phyloP scores from a whole-genome alignment of 2,329 filamentous ascomycete genomes.

The Pseudocercospora fijiensis region DNA sequence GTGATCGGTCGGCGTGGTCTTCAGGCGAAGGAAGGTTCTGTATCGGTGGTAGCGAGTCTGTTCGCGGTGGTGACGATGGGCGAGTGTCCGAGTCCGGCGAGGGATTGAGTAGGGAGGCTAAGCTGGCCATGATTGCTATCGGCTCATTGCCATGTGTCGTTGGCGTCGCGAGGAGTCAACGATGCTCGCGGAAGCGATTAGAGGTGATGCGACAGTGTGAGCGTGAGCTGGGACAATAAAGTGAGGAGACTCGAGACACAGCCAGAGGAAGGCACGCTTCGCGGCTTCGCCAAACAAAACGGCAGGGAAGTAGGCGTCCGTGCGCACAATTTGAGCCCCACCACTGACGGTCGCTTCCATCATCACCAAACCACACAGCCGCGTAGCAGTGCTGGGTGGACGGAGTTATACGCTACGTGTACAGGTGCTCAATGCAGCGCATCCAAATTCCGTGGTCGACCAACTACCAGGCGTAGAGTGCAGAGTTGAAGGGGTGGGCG shows the following conservation, averaged over 20 bases:
- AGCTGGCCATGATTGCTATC: constrained; percentile 28
- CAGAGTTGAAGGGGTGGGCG: neutral
- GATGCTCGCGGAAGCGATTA: neutral
- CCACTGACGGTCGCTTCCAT: neutral
- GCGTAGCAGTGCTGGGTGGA: neutral
- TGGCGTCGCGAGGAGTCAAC: neutral
- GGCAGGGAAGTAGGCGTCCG: neutral
- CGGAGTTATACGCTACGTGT: neutral
- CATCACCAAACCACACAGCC: neutral
- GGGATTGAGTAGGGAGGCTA: constrained; percentile 42
- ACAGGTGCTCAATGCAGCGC: too few relatives aligned
- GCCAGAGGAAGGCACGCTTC: neutral
- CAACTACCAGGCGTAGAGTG: neutral
- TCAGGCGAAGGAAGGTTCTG: constrained; percentile 26
- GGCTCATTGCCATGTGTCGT: neutral
- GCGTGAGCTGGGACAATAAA: neutral
- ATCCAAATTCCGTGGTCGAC: too few relatives aligned
- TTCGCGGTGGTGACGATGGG: constrained; percentile 23
- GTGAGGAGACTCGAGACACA: neutral
- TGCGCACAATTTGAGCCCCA: neutral
- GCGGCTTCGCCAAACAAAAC: neutral
- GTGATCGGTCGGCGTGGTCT: constrained; percentile 23
- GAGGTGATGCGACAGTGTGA: neutral
- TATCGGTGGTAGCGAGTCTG: constrained; percentile 25
- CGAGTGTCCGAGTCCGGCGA: constrained; percentile 25